Conservation (phyloP, 2,329 filamentous ascomycete species). For the Tolypocladium tropicale region DNA sequence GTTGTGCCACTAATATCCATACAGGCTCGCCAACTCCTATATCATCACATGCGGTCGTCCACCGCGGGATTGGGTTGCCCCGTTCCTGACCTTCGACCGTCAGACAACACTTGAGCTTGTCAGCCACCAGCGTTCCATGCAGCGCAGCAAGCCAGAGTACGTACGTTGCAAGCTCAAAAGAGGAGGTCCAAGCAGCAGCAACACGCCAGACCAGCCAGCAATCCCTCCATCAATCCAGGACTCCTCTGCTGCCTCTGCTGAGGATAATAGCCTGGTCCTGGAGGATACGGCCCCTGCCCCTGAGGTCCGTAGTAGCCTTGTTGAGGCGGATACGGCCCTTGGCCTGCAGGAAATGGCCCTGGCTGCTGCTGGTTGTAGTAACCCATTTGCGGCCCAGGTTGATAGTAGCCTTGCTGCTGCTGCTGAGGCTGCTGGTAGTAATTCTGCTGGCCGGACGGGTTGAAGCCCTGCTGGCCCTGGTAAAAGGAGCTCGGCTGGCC, state of each 20-base stretch:
- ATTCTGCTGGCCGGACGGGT: constrained; percentile 18
- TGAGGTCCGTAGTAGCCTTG: constrained; percentile 25
- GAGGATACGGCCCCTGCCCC: constrained; percentile 22
- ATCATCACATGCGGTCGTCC: not conserved
- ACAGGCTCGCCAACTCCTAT: not conserved
- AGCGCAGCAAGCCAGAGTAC: not conserved
- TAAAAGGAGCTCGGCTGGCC: constrained; percentile 12
- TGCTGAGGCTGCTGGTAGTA: constrained; percentile 16
- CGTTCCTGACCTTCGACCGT: not conserved
- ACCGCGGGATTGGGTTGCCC: not conserved
- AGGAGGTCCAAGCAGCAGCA: constrained; percentile 49
- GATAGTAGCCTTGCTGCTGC: constrained; percentile 26
- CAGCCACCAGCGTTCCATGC: not conserved
- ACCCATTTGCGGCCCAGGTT: constrained; percentile 30
- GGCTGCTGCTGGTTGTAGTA: constrained; percentile 30
- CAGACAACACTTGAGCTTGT: not conserved
- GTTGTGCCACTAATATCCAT: not conserved
- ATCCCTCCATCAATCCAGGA: constrained; percentile 30
- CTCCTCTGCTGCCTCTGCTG: constrained; percentile 20
- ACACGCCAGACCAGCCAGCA: constrained; percentile 42
- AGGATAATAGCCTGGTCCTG: constrained; percentile 26
- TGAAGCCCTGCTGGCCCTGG: constrained; percentile 11
- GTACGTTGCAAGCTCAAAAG: constrained; percentile 31
- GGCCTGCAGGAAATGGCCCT: constrained; percentile 21
- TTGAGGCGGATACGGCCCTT: constrained; percentile 22